Conservation (phyloP, 345 rosid species). For the Eucalyptus caleyi region DNA sequence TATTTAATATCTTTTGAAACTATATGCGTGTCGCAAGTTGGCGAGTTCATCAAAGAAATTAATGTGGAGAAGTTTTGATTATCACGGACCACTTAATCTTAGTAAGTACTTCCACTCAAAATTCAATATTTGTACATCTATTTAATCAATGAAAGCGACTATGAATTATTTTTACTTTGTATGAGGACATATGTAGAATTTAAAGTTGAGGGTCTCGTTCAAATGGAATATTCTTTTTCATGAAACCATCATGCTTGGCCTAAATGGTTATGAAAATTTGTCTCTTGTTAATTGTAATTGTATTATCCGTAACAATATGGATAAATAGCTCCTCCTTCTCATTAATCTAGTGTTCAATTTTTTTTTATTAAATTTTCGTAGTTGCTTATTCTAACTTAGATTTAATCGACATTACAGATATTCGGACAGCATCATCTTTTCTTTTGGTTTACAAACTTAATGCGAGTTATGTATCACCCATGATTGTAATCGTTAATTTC, state of each 20-base stretch:
- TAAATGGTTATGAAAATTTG: neutral
- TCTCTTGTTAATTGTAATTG: neutral
- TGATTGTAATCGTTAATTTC: neutral
- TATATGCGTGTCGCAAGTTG: accelerated
- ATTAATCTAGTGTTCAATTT: neutral
- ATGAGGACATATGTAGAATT: neutral
- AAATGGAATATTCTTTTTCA: neutral
- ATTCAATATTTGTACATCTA: neutral
- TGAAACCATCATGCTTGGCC: neutral
- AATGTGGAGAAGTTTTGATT: neutral
- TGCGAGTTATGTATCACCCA: neutral
- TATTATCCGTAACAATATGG: neutral
- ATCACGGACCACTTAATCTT: neutral
- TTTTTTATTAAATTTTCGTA: accelerated
- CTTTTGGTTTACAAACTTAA: neutral
- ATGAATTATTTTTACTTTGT: neutral
- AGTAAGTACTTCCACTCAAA: neutral
- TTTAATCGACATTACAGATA: neutral
- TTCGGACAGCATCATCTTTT: neutral
- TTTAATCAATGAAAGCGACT: neutral
- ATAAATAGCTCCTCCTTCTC: neutral
- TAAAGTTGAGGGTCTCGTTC: neutral
- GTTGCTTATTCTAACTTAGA: neutral
- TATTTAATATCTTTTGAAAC: neutral
- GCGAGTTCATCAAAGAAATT: neutral